These are phyloP conservation scores for Coix lacrymajobi DNA, from an alignment of 176 grass and related monocot species.

Conservation along the genomic window DNA sequence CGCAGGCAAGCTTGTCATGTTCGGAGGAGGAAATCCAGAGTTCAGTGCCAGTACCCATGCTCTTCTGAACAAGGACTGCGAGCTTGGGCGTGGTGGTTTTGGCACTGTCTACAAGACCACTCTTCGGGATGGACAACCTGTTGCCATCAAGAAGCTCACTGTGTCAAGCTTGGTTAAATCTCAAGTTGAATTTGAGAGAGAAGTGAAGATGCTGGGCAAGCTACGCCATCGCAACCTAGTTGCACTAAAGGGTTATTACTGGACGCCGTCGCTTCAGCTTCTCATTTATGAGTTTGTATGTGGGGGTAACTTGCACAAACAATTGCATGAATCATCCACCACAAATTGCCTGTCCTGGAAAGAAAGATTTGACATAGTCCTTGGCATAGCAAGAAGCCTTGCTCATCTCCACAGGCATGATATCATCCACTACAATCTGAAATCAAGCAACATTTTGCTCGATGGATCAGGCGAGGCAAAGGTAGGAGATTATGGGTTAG, in stretches of 20 bases:
- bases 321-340: conserved; percentile 73
- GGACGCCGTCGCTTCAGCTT: conserved; percentile 93
- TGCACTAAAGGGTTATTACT: conserved; percentile 83
- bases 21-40: conserved; percentile 83
- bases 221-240: conserved; percentile 82
- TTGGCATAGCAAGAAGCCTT: conserved; percentile 80
- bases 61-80: conserved; percentile 94
- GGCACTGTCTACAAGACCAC: conserved; percentile 87
- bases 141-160: conserved; percentile 98
- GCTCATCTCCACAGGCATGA: conserved; percentile 73
- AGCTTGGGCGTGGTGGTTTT: conserved; percentile 96
- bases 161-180: conserved; percentile 99
- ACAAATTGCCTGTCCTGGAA: conserved; percentile 81
- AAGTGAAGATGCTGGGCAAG: conserved; percentile 88
- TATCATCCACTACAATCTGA: conserved; percentile 97
- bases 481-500: conserved; percentile 93
- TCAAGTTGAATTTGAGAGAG: conserved; percentile 95
- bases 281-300: conserved; percentile 94
- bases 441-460: conserved; percentile 88
- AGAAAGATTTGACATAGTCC: conserved; percentile 90
- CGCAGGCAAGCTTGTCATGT: conserved; percentile 92
- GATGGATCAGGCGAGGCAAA: conserved; percentile 76
- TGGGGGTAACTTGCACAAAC: conserved; percentile 80
- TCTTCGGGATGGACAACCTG: conserved; percentile 70
- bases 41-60: conserved; percentile 93